These are phyloP conservation scores for Agastache rugosa DNA, from an alignment of 257 asterid genomes.

Conservation along the genomic window DNA sequence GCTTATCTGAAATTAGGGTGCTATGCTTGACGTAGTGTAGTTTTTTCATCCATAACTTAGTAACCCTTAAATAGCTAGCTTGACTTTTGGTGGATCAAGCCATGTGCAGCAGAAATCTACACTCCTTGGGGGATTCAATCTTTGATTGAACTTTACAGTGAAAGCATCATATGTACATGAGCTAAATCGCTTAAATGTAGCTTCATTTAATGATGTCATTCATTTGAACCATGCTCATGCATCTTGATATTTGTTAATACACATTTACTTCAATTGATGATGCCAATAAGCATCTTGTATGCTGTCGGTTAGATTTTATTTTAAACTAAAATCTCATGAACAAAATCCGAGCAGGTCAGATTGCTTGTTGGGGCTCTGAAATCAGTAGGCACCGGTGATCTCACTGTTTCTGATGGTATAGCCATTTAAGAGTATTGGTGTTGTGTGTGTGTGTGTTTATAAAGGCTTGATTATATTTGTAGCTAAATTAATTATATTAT, in stretches of 20 bases:
- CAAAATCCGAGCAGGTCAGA: slow-evolving; percentile 69
- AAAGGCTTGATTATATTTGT: neutral
- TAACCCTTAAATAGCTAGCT: neutral
- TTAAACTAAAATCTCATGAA: slow-evolving; percentile 5
- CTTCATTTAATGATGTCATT: neutral
- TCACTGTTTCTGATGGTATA: slow-evolving; percentile 78
- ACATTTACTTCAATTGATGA: neutral
- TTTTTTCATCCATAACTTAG: neutral
- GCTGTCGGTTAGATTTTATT: slow-evolving; percentile 1
- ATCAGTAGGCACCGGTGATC: slow-evolving; percentile 75
- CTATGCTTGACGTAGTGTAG: neutral
- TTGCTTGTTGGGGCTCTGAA: slow-evolving; percentile 89
- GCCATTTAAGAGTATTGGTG: slow-evolving; percentile 8
- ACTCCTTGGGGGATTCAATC: neutral
- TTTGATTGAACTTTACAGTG: neutral
- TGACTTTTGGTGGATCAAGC: neutral
- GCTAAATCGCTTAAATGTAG: neutral
- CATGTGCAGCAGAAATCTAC: neutral
- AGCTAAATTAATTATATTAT: too few species aligned
- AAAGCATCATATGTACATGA: neutral
- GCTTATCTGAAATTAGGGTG: neutral
- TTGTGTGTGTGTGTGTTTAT: neutral
- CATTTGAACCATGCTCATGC: neutral
- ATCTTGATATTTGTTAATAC: neutral
- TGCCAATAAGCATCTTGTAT: neutral